phyloP scores from a whole-genome alignment of 2,329 filamentous ascomycete species.

The Rhynchosporium graminicola region DNA sequence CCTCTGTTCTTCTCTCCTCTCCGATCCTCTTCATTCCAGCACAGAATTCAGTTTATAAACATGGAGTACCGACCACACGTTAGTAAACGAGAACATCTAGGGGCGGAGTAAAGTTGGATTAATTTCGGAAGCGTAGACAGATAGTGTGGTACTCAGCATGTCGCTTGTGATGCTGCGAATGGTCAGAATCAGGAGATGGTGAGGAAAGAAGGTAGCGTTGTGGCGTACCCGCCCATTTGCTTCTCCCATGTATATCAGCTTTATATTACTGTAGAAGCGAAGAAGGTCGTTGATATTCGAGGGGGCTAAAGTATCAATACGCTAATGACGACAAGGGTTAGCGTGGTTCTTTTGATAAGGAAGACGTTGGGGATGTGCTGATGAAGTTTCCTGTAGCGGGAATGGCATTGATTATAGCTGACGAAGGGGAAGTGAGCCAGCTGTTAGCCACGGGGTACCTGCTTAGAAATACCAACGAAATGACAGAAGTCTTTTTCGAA shows the following conservation, averaged over 20 bases:
- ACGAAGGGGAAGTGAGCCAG: conserved; percentile 7
- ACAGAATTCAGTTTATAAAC: too few species aligned
- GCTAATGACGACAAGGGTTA: conserved; percentile 48
- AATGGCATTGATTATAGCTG: not conserved
- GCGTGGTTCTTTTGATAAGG: conserved; percentile 49
- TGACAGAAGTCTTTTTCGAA: conserved; percentile 6
- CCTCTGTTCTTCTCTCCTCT: too few species aligned
- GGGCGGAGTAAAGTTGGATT: conserved; percentile 46
- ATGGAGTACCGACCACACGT: conserved; percentile 40
- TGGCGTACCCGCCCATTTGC: conserved; percentile 45
- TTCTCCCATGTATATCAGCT: conserved; percentile 47
- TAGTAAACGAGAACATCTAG: conserved; percentile 47
- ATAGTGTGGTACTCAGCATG: conserved; percentile 47
- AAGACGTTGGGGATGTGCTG: conserved; percentile 41
- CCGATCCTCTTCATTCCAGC: too few species aligned
- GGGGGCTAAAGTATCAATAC: conserved; percentile 46
- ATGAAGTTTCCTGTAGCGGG: conserved; percentile 10
- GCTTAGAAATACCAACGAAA: not conserved
- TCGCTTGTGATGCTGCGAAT: conserved; percentile 48
- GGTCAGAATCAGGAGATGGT: not conserved
- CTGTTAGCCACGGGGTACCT: not conserved
- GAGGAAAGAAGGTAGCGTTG: not conserved
- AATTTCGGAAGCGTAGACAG: conserved; percentile 46
- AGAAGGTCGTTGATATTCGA: conserved; percentile 51
- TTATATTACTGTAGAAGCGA: conserved; percentile 45